Base-by-base conservation (phyloP, 2,329 filamentous ascomycete species). In the Drechslerella dactyloides region DNA sequence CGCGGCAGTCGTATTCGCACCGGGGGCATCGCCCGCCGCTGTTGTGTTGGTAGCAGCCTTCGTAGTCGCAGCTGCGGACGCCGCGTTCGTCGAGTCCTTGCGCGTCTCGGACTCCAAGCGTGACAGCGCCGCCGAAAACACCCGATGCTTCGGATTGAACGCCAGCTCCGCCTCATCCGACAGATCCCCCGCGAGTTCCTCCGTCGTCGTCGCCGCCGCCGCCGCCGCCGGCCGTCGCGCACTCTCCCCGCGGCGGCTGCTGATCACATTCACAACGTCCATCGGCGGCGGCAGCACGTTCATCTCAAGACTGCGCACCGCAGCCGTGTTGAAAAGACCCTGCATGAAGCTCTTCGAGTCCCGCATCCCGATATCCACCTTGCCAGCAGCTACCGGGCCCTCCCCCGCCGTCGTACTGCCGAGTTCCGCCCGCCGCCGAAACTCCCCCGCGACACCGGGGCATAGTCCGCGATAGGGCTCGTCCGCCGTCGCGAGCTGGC, bases 401-500 rank as follows among this genome's bases (percentile, higher is more conserved):
- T 30, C 52, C 23, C 55, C 74, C 23, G 59, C 65, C n/a, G 19
- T n/a, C 11, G 15, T 40, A 50, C 50, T 37, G 3, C 30, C 46
- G 24, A 57, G 23, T 48, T 52, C 35, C 42, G 62, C 27, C 56
- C 69, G 62, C 72, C 55, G 35, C 66, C 54, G 37, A 40, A 55
- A 40, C 62, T 69, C 60, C 70, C 72, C 21, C 63, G 66, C 58
- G 68, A 79, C 75, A 63, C 84, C 82, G 37, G 82, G 82, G 76
- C 91, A 96, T 0, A 96, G 81, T 1, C 85, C 86, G 66, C 81
- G 83, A 73, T 90, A 87, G 0, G 91, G 87, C 74, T 94, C 86
- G 76, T 93, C 89, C 77, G 91, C 87, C 76, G 89, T 90, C 8
- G 91, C 90, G 56, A 96, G 83, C 76, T 90, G 90, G 63, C 90